Percentiles rank a stretch among this genome's conserved stretches.
phyloP scores from a whole-genome alignment of 805 yeast species.

The Ogataea sp. region DNA sequence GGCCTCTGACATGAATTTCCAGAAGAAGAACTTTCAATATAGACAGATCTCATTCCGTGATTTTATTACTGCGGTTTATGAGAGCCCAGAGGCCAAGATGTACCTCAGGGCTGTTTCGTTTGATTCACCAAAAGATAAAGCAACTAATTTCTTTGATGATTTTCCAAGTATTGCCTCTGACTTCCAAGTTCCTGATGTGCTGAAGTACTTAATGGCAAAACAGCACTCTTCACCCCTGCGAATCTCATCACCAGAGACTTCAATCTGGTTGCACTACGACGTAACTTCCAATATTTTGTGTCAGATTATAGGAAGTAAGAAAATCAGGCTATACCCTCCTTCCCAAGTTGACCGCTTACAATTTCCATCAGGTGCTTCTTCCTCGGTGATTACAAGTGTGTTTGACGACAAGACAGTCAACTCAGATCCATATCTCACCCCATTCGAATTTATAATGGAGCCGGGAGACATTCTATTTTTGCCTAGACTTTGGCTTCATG shows the following conservation, averaged over 20 bases:
- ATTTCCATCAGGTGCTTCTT: conserved; percentile 24
- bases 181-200: conserved; percentile 18
- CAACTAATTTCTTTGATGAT: conserved; percentile 20
- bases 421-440: conserved; percentile 10
- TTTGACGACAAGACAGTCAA: conserved; percentile 14
- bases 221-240: conserved; percentile 26
- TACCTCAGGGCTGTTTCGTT: conserved; percentile 23
- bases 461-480: conserved; percentile 29
- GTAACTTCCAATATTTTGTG: conserved; percentile 27
- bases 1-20: conserved; percentile 18
- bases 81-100: conserved; percentile 2
- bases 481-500: conserved; percentile 31
- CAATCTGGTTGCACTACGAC: conserved; percentile 30
- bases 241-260: conserved; percentile 23
- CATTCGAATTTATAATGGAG: conserved; percentile 20
- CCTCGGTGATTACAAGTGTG: conserved; percentile 23
- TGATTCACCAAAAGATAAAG: conserved; percentile 19
- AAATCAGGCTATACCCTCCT: conserved; percentile 27
- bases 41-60: conserved; percentile 17
- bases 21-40: conserved; percentile 23
- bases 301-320: conserved; percentile 25
- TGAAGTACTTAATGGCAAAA: conserved; percentile 7
- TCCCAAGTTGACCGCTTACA: conserved; percentile 17
- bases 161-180: conserved; percentile 22
- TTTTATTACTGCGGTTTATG: conserved; percentile 16